Evolutionary conservation across 768 basidiomycete genomes (phyloP).

Genomic region (Podaxis mareebaensis): DNA sequence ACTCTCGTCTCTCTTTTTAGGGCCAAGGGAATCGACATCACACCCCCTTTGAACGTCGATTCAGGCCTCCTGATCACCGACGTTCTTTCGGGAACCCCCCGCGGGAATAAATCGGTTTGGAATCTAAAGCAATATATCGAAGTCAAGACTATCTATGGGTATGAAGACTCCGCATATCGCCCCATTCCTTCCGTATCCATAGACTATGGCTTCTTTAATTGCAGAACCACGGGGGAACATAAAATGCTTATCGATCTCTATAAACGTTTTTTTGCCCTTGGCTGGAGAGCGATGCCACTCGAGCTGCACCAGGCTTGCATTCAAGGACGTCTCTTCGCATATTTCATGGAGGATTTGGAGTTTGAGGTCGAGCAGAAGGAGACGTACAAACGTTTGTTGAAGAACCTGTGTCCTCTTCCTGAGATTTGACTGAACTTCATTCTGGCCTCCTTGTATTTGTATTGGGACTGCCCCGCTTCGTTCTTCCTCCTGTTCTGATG

Average conservation of each 20-base stretch:
- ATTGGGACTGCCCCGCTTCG: background rate
- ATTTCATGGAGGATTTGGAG: conserved; percentile 19
- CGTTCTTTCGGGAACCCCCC: conserved; percentile 24
- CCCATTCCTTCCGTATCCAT: conserved; percentile 18
- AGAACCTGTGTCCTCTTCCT: conserved; percentile 29
- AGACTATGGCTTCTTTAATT: conserved; percentile 41
- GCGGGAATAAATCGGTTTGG: conserved; percentile 33
- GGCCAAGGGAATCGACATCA: conserved; percentile 18
- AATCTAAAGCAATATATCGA: conserved; percentile 32
- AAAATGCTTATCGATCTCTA: conserved; percentile 32
- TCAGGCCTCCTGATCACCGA: conserved; percentile 21
- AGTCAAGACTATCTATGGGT: conserved; percentile 6
- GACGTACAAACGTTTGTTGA: conserved; percentile 29
- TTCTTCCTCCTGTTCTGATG: background rate
- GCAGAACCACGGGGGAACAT: conserved; percentile 26
- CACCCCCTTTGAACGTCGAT: conserved; percentile 12
- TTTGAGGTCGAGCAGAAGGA: conserved; percentile 26
- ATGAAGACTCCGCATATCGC: background rate
- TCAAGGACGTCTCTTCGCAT: conserved; percentile 31
- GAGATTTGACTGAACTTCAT: background rate
- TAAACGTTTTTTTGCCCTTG: conserved; percentile 27
- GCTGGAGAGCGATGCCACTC: conserved; percentile 27
- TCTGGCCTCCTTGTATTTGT: background rate
- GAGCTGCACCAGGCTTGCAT: conserved; percentile 36
- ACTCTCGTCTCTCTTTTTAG: conserved; percentile 28